Evolutionary conservation across 768 basidiomycete species (phyloP).

Genomic region (Pleurotus eryngii): DNA sequence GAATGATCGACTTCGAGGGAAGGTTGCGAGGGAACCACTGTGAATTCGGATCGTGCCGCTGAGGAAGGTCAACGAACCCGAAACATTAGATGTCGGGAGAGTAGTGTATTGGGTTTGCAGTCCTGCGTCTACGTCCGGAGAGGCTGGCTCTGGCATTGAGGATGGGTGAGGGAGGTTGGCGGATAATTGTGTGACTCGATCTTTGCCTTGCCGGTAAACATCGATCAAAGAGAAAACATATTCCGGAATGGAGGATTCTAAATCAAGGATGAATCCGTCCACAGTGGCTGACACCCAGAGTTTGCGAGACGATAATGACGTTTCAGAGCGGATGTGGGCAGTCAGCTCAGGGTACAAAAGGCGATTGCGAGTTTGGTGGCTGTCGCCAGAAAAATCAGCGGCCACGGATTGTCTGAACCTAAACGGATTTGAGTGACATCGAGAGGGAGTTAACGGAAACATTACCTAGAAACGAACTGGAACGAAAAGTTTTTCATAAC

Average conservation of each 20-base stretch:
- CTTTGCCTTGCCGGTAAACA: conserved; percentile 80
- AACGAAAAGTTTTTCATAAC: conserved; percentile 72
- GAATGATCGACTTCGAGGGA: conserved; percentile 34
- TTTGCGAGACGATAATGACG: conserved; percentile 43
- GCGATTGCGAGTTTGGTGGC: conserved; percentile 66
- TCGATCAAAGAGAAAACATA: conserved; percentile 81
- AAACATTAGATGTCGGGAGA: conserved; percentile 56
- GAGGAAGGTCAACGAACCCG: conserved; percentile 68
- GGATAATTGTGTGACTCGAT: conserved; percentile 66
- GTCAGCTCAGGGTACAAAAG: conserved; percentile 80
- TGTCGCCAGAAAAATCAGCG: conserved; percentile 67
- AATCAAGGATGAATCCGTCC: conserved; percentile 80
- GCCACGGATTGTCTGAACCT: conserved; percentile 78
- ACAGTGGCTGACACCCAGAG: conserved; percentile 67
- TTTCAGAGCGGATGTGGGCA: conserved; percentile 62
- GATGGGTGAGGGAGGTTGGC: conserved; percentile 49
- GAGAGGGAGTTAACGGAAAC: neutral
- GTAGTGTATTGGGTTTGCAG: conserved; percentile 30
- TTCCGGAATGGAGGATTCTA: conserved; percentile 77
- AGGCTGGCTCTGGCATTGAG: conserved; percentile 19
- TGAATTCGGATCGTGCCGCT: conserved; percentile 84
- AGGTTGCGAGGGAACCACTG: conserved; percentile 40
- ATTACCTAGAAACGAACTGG: conserved; percentile 80
- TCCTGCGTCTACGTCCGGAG: conserved; percentile 14
- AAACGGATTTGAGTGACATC: conserved; percentile 13